Evolutionary conservation across 2,329 filamentous ascomycete genomes (phyloP).

Genomic region (Setomelanomma holmii): DNA sequence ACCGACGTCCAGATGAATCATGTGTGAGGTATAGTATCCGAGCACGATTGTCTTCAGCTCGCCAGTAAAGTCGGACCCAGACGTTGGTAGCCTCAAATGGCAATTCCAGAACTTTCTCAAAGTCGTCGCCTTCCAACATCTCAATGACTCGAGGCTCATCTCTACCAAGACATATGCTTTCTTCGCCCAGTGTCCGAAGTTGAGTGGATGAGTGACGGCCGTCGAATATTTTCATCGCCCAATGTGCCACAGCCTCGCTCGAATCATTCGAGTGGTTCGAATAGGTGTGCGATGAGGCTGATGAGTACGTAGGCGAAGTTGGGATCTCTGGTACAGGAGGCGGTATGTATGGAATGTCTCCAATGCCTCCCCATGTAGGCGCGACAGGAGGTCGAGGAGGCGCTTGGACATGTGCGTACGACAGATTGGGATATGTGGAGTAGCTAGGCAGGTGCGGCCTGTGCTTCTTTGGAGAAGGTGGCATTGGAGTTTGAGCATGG

Average conservation of each 20-base stretch:
- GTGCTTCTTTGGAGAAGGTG: conserved; percentile 29
- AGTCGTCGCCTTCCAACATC: conserved; percentile 48
- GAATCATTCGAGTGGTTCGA: conserved; percentile 47
- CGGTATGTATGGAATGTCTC: conserved; percentile 43
- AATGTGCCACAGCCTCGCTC: conserved; percentile 45
- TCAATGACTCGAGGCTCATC: conserved; percentile 45
- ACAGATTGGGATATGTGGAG: conserved; percentile 33
- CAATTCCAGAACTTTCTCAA: conserved; percentile 50
- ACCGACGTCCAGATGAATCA: conserved; percentile 48
- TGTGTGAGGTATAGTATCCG: conserved; percentile 61
- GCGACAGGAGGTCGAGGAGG: conserved; percentile 21
- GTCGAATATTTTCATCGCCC: conserved; percentile 55
- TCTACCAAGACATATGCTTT: conserved; percentile 44
- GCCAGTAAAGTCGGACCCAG: conserved; percentile 59
- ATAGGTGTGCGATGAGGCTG: conserved; percentile 51
- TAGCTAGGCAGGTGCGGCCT: conserved; percentile 39
- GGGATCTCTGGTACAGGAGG: conserved; percentile 49
- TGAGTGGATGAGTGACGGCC: conserved; percentile 48
- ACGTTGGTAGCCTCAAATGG: conserved; percentile 58
- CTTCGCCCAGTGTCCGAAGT: conserved; percentile 43
- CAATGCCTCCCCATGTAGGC: conserved; percentile 25
- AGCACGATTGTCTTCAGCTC: conserved; percentile 58
- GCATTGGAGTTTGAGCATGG: conserved; percentile 37
- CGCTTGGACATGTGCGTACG: conserved; percentile 18
- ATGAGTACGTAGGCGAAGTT: conserved; percentile 52